Conservation (phyloP, 2,329 filamentous ascomycete species). For the Fusarium aywerte region DNA sequence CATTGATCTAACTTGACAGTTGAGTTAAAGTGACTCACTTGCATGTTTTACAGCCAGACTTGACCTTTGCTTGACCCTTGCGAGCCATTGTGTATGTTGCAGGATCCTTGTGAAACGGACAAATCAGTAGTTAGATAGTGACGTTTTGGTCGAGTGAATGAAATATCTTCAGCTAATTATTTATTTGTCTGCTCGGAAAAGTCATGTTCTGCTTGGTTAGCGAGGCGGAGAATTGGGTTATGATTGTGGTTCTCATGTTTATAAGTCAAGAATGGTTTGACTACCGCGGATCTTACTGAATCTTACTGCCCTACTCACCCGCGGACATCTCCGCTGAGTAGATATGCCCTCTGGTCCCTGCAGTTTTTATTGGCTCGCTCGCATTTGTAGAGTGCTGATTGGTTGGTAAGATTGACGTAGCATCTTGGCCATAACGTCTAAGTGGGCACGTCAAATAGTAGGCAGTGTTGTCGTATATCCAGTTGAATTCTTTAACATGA, state of each 20-base stretch:
- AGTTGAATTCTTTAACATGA: not conserved
- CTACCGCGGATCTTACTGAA: constrained; percentile 9
- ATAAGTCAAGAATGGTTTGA: constrained; percentile 17
- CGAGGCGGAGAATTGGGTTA: not conserved
- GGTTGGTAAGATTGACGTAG: not conserved
- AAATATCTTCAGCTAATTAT: not conserved
- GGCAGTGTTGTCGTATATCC: not conserved
- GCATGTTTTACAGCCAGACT: constrained; percentile 38
- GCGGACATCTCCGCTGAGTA: constrained; percentile 18
- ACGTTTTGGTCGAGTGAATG: not conserved
- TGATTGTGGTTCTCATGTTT: constrained; percentile 2
- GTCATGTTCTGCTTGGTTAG: constrained; percentile 28
- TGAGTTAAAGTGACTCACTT: constrained; percentile 30
- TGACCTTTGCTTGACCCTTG: constrained; percentile 33
- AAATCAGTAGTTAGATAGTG: no score
- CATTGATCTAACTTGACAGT: no score
- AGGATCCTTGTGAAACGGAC: not conserved
- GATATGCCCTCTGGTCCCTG: not conserved
- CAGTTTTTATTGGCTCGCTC: constrained; percentile 33
- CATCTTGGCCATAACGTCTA: not conserved
- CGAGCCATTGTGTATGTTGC: constrained; percentile 9
- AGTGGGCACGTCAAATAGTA: not conserved
- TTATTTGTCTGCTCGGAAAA: constrained; percentile 41
- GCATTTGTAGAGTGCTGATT: constrained; percentile 36
- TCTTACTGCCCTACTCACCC: constrained; percentile 15